Base-by-base conservation (phyloP, 1,284 basidiomycete species). In the Retiboletus flavoniger region DNA sequence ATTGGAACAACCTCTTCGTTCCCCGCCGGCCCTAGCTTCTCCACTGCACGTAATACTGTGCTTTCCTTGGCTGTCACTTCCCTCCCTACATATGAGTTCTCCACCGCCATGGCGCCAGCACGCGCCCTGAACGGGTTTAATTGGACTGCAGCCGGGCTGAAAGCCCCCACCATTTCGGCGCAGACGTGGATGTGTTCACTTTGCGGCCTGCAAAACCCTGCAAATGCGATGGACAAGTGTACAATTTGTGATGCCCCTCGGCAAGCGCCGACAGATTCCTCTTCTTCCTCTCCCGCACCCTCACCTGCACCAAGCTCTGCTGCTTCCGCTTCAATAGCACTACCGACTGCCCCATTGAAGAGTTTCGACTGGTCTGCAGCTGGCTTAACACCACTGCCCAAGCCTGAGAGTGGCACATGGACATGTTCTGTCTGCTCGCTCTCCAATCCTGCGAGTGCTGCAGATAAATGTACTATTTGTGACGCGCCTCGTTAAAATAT, bases 361-460 rank as follows among this genome's bases (percentile, higher is more conserved):
- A 64, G 60, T 16, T 85, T 85, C 57, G 69, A 84, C 57, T 86
- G 80, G 77, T 72, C 70, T 28, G 81, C 79, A 17, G 79, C 78
- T 13, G 81, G 82, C 7, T 53, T 81, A 58, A 73, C 73, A 58
- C 65, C 66, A 6, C 76, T 79, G 5, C 24, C 69, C 26, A 66
- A 70, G 53, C 54, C 68, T 7, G 55, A 59, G 11, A 54, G 47
- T 29, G 69, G 63, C 43, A 62, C 58, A 35, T 82, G 80, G 81
- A 73, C 57, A 9, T 83, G 81, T 60, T 63, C 67, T 3, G 55
- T 62, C 5, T 83, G 82, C 57, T 67, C 66, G 62, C 58, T 78
- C 16, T 56, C 49, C 41, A 82, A 79, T 56, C 63, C 73, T 1
- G 64, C 68, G 19, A 67, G 63, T 26, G 63, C 58, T 34, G 60